Conservation (phyloP, 2,329 filamentous ascomycete species). For the Ophiostoma montium region DNA sequence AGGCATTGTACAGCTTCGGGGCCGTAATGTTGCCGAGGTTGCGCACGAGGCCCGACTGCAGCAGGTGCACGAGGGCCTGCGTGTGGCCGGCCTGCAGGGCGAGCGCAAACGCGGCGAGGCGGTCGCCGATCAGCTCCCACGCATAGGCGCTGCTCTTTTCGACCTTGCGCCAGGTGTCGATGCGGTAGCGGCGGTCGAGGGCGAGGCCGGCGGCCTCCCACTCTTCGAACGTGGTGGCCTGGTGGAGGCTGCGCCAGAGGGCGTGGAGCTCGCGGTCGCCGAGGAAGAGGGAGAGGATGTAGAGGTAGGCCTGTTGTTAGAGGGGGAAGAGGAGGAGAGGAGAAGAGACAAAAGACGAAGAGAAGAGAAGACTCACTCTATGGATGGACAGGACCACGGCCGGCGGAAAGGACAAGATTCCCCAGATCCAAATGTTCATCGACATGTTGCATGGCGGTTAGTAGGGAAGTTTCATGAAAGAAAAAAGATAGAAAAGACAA, state of each 20-base stretch:
- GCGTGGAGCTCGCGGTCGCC: constrained; percentile 7
- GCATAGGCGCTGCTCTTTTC: constrained; percentile 73
- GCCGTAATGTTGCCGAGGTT: constrained; percentile 87
- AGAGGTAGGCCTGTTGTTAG: not conserved
- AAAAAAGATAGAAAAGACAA: not conserved
- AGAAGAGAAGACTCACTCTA: not conserved
- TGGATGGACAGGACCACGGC: constrained; percentile 7
- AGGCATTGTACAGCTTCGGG: constrained; percentile 66
- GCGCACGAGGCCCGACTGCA: constrained; percentile 65
- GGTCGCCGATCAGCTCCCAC: constrained; percentile 67
- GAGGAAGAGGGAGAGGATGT: constrained; percentile 1
- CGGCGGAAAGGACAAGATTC: constrained; percentile 9
- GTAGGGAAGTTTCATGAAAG: not conserved
- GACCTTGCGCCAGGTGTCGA: constrained; percentile 68
- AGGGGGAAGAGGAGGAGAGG: constrained; percentile 3
- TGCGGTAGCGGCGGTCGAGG: constrained; percentile 67
- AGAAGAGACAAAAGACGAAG: not conserved
- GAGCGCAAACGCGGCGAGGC: constrained; percentile 29
- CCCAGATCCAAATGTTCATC: constrained; percentile 10
- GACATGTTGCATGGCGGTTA: constrained; percentile 4
- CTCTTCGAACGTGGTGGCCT: constrained; percentile 46
- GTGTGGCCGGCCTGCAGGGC: constrained; percentile 40
- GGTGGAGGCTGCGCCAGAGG: constrained; percentile 39
- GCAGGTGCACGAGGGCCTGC: constrained; percentile 59
- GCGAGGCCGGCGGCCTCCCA: constrained; percentile 76